Base-by-base conservation (phyloP, 2,329 filamentous ascomycete species). In the Aspergillus tubingensis region DNA sequence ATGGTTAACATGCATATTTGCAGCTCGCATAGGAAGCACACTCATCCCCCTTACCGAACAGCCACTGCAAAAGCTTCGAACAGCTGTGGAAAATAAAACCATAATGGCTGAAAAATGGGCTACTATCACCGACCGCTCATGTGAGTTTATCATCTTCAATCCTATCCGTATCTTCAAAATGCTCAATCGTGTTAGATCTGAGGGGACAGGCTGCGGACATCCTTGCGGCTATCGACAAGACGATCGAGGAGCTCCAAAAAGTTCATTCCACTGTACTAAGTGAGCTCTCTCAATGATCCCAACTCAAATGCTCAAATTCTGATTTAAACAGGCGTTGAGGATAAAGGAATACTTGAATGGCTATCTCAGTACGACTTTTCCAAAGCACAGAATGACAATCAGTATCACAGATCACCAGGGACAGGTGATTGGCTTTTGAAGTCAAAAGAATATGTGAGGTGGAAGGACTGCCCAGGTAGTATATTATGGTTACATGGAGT, bases 401-500 rank as follows among this genome's bases (percentile, higher is more conserved):
- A 59, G 25, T 13, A 48, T 1, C 3, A 13, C 8, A 50, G 30
- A 25, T n/a, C 19, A 6, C 8, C 15, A 4, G 25, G 30, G 5
- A 59, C 57, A 3, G 57, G 57, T 6, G 13, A 47, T 10, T 59
- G 57, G 57, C 27, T 59, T 21, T 10, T 49, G 6, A 6, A 48
- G 4, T 54, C 13, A 13, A 11, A 15, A 13, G 15, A 41, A 3
- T 59, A 59, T 41, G 11, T 48, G 13, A 4, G 13, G 10, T 59
- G 57, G 57, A 59, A 54, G 27, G 4, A 4, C 6, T 21, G 7
- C 2, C 19, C 57, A 11, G 57, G 57, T 17, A 36, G 13, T 4
- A 36, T 54, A 1, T 21, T 47, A 1, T 59, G 50, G 57, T 43
- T 59, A 3, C 19, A 47, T 48, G 57, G 57, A 21, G 30, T 27